Evolutionary conservation across 2,329 filamentous ascomycete species (phyloP).

Genomic region (Colletotrichum graminicola): DNA sequence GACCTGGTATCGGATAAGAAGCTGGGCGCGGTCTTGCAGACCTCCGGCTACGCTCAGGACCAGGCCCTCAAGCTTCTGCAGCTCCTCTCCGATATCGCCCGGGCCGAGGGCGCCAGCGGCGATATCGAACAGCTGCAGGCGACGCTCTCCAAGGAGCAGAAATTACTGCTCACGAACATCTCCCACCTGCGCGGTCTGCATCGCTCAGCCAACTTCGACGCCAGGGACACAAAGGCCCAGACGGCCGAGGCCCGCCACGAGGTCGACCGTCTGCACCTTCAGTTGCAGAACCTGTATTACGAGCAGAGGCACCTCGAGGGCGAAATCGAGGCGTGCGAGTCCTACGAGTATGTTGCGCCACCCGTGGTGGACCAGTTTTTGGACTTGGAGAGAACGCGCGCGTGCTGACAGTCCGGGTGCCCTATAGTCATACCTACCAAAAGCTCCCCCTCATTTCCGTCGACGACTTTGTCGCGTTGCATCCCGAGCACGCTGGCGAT

Average conservation of each 20-base stretch:
- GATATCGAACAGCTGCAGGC: conserved; percentile 63
- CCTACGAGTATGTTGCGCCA: conserved; percentile 78
- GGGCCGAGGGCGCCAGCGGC: conserved; percentile 56
- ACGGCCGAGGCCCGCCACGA: conserved; percentile 91
- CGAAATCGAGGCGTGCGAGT: conserved; percentile 91
- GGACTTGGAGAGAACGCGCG: conserved; percentile 44
- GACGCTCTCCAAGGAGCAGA: conserved; percentile 80
- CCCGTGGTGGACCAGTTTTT: neutral
- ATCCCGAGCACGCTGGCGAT: conserved; percentile 79
- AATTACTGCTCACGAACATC: conserved; percentile 82
- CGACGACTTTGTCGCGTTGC: conserved; percentile 82
- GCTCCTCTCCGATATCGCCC: conserved; percentile 58
- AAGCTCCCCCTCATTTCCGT: conserved; percentile 86
- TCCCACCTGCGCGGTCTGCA: conserved; percentile 86
- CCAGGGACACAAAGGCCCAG: conserved; percentile 85
- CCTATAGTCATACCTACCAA: conserved; percentile 82
- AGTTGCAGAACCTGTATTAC: conserved; percentile 96
- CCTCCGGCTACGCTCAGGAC: conserved; percentile 78
- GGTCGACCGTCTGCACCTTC: conserved; percentile 90
- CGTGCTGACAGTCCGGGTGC: conserved; percentile 40
- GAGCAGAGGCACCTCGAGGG: conserved; percentile 91
- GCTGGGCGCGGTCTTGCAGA: conserved; percentile 76
- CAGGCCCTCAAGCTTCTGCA: conserved; percentile 77
- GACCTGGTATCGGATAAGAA: conserved; percentile 58
- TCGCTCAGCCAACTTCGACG: conserved; percentile 82